phyloP scores from a whole-genome alignment of 768 basidiomycete species.

The Candolleomyces efflorescens region DNA sequence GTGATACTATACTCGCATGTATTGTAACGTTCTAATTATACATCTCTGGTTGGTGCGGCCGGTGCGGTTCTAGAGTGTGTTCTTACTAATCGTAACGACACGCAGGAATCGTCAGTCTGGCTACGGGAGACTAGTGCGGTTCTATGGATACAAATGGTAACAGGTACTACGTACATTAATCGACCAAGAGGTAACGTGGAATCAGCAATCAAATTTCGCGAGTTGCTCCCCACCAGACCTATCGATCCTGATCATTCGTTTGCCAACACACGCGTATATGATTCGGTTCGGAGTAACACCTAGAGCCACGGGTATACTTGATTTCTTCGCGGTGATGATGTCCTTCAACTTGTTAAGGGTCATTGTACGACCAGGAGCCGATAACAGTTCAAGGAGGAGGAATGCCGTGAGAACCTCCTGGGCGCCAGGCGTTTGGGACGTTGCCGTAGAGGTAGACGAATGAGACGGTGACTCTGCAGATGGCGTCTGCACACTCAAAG shows the following conservation, averaged over 20 bases:
- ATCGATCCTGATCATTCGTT: constrained; percentile 73
- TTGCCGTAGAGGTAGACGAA: constrained; percentile 44
- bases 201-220: constrained; percentile 63
- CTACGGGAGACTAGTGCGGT: constrained; percentile 1
- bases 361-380: constrained; percentile 50
- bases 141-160: background rate
- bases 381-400: constrained; percentile 57
- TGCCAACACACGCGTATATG: constrained; percentile 77
- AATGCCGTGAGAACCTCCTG: constrained; percentile 73
- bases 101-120: too few species aligned
- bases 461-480: constrained; percentile 53
- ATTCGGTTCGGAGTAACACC: constrained; percentile 54
- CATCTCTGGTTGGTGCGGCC: too few species aligned
- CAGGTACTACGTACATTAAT: too few species aligned
- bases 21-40: background rate
- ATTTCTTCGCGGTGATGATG: constrained; percentile 37
- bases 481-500: constrained; percentile 33
- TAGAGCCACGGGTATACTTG: constrained; percentile 25
- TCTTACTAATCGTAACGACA: too few species aligned
- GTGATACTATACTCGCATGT: background rate
- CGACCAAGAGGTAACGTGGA: background rate
- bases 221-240: constrained; percentile 70
- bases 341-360: constrained; percentile 62
- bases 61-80: too few species aligned
- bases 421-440: constrained; percentile 39